Evolutionary conservation across 2,329 filamentous ascomycete genomes (phyloP).

Genomic region (Diplodia seriata): DNA sequence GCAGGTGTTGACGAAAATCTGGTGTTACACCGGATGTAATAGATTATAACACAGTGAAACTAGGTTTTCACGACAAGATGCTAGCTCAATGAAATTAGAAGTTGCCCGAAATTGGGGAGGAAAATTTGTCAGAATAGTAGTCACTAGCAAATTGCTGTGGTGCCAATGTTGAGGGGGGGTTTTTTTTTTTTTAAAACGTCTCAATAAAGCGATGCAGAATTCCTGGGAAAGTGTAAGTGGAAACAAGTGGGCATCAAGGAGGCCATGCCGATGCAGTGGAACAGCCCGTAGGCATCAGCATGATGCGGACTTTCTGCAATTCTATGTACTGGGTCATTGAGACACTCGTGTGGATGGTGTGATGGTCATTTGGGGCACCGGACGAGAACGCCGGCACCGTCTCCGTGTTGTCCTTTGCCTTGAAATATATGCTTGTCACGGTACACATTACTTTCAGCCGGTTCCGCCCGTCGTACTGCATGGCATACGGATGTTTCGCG

Average conservation of each 20-base stretch:
- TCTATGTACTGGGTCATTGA: neutral
- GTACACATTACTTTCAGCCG: neutral
- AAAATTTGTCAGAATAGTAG: no score
- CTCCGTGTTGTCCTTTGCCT: neutral
- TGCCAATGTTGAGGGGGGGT: no score
- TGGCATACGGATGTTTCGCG: neutral
- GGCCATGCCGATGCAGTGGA: neutral
- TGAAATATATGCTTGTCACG: neutral
- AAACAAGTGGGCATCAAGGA: neutral
- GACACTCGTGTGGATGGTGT: neutral
- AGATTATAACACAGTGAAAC: no score
- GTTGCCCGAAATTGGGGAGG: no score
- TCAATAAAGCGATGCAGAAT: neutral
- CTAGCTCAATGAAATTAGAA: no score
- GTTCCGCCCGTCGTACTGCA: neutral
- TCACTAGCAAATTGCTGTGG: no score
- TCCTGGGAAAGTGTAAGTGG: neutral
- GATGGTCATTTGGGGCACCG: neutral
- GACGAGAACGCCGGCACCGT: neutral
- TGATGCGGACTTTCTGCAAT: neutral
- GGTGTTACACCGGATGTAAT: no score
- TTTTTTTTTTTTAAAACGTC: neutral
- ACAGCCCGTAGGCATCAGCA: neutral
- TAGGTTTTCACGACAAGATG: no score
- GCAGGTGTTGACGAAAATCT: no score